Base-by-base conservation (phyloP, 257 asterid genomes). In the Thymus quinquecostatus region DNA sequence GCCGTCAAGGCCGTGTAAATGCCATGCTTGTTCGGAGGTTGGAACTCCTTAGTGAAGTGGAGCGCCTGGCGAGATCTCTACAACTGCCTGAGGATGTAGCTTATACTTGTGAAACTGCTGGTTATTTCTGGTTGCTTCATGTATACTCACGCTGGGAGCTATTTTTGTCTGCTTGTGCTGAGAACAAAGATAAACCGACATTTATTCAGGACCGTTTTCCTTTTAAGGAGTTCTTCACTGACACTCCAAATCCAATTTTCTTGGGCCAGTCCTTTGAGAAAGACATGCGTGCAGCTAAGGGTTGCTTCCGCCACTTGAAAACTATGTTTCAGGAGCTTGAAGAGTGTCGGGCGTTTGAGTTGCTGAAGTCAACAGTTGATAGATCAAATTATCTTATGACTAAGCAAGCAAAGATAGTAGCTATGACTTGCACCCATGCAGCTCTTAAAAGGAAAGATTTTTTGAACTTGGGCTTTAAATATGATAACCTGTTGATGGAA, bases 361-460 rank as follows among this genome's bases (percentile, higher is more conserved):
- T 95, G 73, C 97, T 95, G 70, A 95, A 95, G 85, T 95, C 99
- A 28, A 95, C 98, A 12, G 96, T 83, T 79, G 99, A 95, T 77
- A 78, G 98, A 13, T 86, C 99, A 11, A 95, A 95, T 67, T 89
- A 95, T 78, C 89, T 95, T 54, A 88, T 95, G 98, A 95, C 95
- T 55, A 95, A 95, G 81, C 99, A 95, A 79, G 99, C 99, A 59
- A 95, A 95, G 83, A 86, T 95, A 63, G 99, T 95, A 69, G 99
- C 99, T 12, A 95, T 95, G 99, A 95, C 98, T 74, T 95, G 99
- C 82, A 95, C 99, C 72, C 99, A 95, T 76, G 99, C 99, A 57
- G 99, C 99, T 64, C 95, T 95, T 61, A 95, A 95, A 77, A 78
- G 99, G 77, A 95, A 95, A 81, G 99, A 95, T 86, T 95, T 95